Base-by-base conservation (phyloP, 345 rosid species). In the Capsella bursapastoris region DNA sequence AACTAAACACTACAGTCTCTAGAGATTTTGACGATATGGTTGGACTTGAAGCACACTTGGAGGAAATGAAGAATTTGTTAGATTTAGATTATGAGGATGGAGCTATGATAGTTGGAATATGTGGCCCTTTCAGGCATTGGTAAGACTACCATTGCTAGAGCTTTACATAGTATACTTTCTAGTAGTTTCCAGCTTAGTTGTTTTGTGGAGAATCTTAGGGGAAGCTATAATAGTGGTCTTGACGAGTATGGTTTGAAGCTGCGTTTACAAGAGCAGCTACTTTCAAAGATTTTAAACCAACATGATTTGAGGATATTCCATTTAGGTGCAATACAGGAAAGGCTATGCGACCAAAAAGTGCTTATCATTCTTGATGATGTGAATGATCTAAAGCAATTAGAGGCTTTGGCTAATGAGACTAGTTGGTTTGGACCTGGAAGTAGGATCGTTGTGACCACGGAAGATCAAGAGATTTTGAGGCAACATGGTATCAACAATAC, bases 101-200 rank as follows among this genome's bases (percentile, higher is more conserved):
- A 35, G 38, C 38, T 35, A 34, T 3, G 14, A 57, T 57, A 6
- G 62, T 57, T 15, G 62, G 7, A 8, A 34, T 57, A 3, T 2
- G 13, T 15, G 62, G 62, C 10, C 43, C 43, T 0, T 0, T 4
- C 28, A 9, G 40, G 71, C 0, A 53, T 53, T 41, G 63, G 72
- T 55, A 68, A 68, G 40, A 68, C 29, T 28, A 40, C 62, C 63
- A 68, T 68, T 28, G 72, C 62, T 0, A 27, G 51, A 10, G 41
- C 28, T 28, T 28, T 68, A 7, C 12, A 40, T 2, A 53, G 4
- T 4, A 2, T 0, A 10, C 4, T 55, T 7, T 68, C 72, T 28
- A 2, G 1, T 9, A 28, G 8, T 4, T 68, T 68, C 43, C 52
- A 40, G 5, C 62, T 38, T 40, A 9, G 4, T 55, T 68, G 29